A percentile compares a stretch with the other conserved stretches of the same genome.
Evolutionary conservation across 176 grass and related monocot species (phyloP).

Genomic region (Hordeum vulgare): MorexV3_pseudomolecules_assembly NC_058519.1:639104449-639104948

Average conservation of each 20-base stretch:
- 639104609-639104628: not conserved
- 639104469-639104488: not conserved
- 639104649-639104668: not conserved
- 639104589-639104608: not conserved
- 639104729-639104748: not conserved
- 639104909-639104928: no score
- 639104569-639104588: not conserved
- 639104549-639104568: not conserved
- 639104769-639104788: no score
- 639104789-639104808: no score
- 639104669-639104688: not conserved
- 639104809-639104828: no score
- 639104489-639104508: not conserved
- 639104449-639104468: not conserved
- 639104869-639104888: no score
- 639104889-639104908: no score
- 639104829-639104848: no score
- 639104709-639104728: not conserved
- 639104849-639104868: no score
- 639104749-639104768: no score
- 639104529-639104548: not conserved
- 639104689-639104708: not conserved
- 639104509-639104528: not conserved
- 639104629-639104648: not conserved
- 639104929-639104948: no score